A percentile compares a stretch with the other conserved stretches of the same genome.
Evolutionary conservation across 2,329 filamentous ascomycete species (phyloP).

Genomic region (Aphanocladium album): DNA sequence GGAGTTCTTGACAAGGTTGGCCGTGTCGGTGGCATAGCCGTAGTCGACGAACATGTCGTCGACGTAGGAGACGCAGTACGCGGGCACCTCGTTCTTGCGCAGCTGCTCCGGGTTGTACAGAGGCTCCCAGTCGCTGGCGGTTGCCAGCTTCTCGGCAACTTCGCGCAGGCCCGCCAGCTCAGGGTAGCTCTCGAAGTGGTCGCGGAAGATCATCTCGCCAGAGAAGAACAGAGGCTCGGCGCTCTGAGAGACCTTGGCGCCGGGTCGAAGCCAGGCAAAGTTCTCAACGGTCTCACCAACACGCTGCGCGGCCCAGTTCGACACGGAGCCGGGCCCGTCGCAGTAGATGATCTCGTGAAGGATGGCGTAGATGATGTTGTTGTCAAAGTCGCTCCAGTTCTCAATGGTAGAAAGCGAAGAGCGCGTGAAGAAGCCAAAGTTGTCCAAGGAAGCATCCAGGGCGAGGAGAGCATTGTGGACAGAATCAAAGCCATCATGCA

Average conservation of each 20-base stretch:
- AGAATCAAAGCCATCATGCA: constrained; percentile 68
- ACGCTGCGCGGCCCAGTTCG: constrained; percentile 71
- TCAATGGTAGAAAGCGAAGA: constrained; percentile 68
- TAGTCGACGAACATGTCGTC: constrained; percentile 94
- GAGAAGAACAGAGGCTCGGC: constrained; percentile 67
- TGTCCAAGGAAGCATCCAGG: constrained; percentile 66
- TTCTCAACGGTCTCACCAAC: constrained; percentile 46
- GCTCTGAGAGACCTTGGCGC: constrained; percentile 18
- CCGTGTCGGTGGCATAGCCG: constrained; percentile 67
- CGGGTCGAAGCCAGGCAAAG: constrained; percentile 48
- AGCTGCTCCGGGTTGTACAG: constrained; percentile 74
- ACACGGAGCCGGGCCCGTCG: constrained; percentile 55
- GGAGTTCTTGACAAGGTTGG: constrained; percentile 65
- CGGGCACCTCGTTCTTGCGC: constrained; percentile 71
- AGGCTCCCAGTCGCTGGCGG: constrained; percentile 62
- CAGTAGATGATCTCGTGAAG: constrained; percentile 88
- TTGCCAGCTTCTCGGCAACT: constrained; percentile 67
- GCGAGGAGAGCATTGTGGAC: constrained; percentile 71
- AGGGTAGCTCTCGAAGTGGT: constrained; percentile 75
- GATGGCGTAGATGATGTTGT: constrained; percentile 75
- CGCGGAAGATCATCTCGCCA: constrained; percentile 87
- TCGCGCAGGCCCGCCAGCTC: constrained; percentile 66
- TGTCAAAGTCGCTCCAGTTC: constrained; percentile 63
- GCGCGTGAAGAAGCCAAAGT: constrained; percentile 70
- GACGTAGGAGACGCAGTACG: constrained; percentile 77